Percentiles rank a stretch among this genome's conserved stretches.
phyloP scores from a whole-genome alignment of 345 rosid genomes.

The Euphorbia peplus region DNA sequence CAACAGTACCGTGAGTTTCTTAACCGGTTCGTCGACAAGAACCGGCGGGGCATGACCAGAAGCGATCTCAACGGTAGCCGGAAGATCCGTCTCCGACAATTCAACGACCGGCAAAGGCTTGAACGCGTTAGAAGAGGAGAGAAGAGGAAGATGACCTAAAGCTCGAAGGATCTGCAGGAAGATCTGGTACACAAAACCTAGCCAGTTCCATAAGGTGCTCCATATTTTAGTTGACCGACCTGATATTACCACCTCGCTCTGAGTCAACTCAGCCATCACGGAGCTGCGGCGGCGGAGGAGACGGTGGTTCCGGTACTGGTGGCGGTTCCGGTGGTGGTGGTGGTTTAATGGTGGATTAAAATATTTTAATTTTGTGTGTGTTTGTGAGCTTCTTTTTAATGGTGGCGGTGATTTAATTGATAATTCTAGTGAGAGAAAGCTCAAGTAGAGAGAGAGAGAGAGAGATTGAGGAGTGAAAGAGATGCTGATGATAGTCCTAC shows the following conservation, averaged over 20 bases:
- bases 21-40: slow-evolving; percentile 16
- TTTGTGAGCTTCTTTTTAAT: not conserved
- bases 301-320: too few species aligned
- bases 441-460: not conserved
- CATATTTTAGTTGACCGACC: slow-evolving; percentile 59
- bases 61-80: slow-evolving; percentile 50
- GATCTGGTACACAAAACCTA: slow-evolving; percentile 82
- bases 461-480: not conserved
- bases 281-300: not conserved
- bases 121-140: slow-evolving; percentile 63
- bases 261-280: slow-evolving; percentile 89
- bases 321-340: too few species aligned
- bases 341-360: not conserved
- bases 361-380: not conserved
- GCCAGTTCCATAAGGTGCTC: slow-evolving; percentile 73
- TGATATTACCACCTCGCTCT: slow-evolving; percentile 69
- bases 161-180: slow-evolving; percentile 64
- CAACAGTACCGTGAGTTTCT: slow-evolving; percentile 65
- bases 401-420: not conserved
- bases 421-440: not conserved
- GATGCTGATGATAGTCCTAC: not conserved
- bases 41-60: slow-evolving; percentile 24
- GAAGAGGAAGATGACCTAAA: slow-evolving; percentile 64
- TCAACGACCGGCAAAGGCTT: slow-evolving; percentile 74
- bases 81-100: slow-evolving; percentile 49